Base-by-base conservation (phyloP, 805 yeast species). In the Pichia heedii region DNA sequence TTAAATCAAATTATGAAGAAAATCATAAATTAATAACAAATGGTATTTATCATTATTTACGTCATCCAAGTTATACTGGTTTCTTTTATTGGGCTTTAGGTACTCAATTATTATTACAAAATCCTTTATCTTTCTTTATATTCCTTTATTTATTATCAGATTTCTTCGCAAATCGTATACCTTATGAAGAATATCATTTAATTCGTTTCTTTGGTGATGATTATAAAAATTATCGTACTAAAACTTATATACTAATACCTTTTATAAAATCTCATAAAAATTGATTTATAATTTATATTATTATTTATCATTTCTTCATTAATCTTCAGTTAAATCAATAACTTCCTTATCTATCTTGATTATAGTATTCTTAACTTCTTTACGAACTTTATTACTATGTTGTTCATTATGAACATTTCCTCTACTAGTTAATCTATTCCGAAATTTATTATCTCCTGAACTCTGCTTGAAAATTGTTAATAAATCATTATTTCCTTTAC, bases 41-140 rank as follows among this genome's bases (percentile, higher is more conserved):
- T 11, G 97, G 97, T 0, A 65, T 90, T 3, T 93, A 90, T 60
- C 45, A 68, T 1, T 50, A 62, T 22, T 63, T 76, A 15, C 70
- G 98, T 48, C 98, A 93, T 60, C 98, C 98, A 7, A 81, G 94
- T 39, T 93, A 93, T 62, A 73, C 79, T 34, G 98, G 97, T 0
- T 93, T 84, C 60, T 89, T 79, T 56, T 79, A 87, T 76, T 93
- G 97, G 97, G 90, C 94, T 13, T 51, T 89, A 4, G 97, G 97
- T 0, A 70, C 87, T 1, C 95, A 90, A 58, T 21, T 93, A 37
- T 50, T 81, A 47, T 61, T 90, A 45, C 62, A 77, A 37, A 93
- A 88, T 62, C 78, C 84, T 7, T 37, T 86, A 0, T 70, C 87
- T 1, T 54, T 75, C 2, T 39, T 68, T 1, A 65, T 71, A 0